Base-by-base conservation (phyloP, 2,329 filamentous ascomycete species). In the Lasiodiplodia sp. region DNA sequence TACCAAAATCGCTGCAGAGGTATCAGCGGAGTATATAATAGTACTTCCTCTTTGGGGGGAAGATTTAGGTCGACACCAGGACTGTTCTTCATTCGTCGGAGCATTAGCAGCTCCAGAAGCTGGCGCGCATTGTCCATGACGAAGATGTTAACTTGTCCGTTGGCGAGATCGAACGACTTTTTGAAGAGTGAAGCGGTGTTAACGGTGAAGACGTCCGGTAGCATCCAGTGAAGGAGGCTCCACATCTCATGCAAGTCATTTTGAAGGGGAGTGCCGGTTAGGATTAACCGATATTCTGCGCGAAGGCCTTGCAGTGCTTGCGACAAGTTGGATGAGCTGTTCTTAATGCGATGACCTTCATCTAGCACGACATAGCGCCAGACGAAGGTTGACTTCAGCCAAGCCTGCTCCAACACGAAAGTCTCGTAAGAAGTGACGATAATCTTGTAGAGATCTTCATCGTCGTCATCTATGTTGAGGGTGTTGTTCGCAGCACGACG, bases 341-440 rank as follows among this genome's bases (percentile, higher is more conserved):
- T 99, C 87, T 99, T 99, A 94, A 99, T 98, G 79, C 95, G 93
- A 81, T 99, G 96, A 81, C 96, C 96, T 85, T 99, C 96, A 75
- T 99, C 96, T 71, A 99, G 94, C 73, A 99, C 97, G 91, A 98
- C 97, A 82, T 99, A 96, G 74, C 97, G 91, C 96, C 96, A 99
- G 80, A 97, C 96, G 80, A 99, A 88, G 0, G 83, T 94, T 83
- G 97, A 97, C 85, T 92, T 96, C 49, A 99, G 86, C 75, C 98
- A 87, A 0, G 93, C 92, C 44, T 95, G 90, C 77, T 99, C 96
- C 81, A 97, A 97, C 85, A 97, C 97, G 81, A 99, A 96, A 79
- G 97, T 97, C 78, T 99, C 96, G 82, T 99, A 99, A 0, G 96
- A 99, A 0, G 96, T 99, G 69, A 99, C 87, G 7, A 99, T 85